These are phyloP conservation scores for Sporothrix luriei DNA, from an alignment of 2,329 filamentous ascomycete species.

Conservation along the genomic window DNA sequence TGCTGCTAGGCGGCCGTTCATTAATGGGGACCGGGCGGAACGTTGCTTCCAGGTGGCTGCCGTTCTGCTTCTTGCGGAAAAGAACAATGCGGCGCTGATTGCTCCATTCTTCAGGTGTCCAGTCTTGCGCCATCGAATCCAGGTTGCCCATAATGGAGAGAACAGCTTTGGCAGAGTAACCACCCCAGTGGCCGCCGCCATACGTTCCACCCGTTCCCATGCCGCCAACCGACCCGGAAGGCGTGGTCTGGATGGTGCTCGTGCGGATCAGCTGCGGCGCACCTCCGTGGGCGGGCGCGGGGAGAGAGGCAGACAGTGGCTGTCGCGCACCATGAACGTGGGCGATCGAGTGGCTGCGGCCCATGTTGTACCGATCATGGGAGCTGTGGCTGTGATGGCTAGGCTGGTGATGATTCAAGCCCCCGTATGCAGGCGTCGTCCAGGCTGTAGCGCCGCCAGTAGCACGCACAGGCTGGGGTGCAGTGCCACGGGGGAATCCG, in stretches of 20 bases:
- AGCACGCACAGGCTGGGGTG: conserved; percentile 43
- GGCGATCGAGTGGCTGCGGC: conserved; percentile 47
- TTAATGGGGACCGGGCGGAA: conserved; percentile 79
- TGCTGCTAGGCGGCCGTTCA: conserved; percentile 78
- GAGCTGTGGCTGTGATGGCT: conserved; percentile 29
- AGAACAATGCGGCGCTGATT: conserved; percentile 82
- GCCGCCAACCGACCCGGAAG: conserved; percentile 27
- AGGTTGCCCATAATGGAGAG: conserved; percentile 86
- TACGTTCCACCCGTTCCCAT: conserved; percentile 46
- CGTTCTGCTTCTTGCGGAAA: conserved; percentile 80
- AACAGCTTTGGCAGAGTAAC: conserved; percentile 81
- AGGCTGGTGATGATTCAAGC: conserved; percentile 37
- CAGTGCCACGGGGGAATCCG: conserved; percentile 47
- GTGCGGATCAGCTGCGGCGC: conserved; percentile 59
- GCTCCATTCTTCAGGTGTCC: conserved; percentile 79
- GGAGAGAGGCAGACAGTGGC: conserved; percentile 53
- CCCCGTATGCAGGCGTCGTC: conserved; percentile 51
- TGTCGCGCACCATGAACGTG: conserved; percentile 50
- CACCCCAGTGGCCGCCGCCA: conserved; percentile 73
- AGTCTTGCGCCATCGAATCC: conserved; percentile 77
- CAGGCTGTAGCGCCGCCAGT: conserved; percentile 39
- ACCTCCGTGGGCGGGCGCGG: conserved; percentile 46
- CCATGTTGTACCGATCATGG: conserved; percentile 35
- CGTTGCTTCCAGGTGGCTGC: conserved; percentile 76
- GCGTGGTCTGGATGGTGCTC: conserved; percentile 53